Percentiles rank a stretch among this genome's conserved stretches.
These are phyloP conservation scores for Fomitiporia mediterranea DNA, from an alignment of 1,284 basidiomycete species.

Conservation along the genomic window DNA sequence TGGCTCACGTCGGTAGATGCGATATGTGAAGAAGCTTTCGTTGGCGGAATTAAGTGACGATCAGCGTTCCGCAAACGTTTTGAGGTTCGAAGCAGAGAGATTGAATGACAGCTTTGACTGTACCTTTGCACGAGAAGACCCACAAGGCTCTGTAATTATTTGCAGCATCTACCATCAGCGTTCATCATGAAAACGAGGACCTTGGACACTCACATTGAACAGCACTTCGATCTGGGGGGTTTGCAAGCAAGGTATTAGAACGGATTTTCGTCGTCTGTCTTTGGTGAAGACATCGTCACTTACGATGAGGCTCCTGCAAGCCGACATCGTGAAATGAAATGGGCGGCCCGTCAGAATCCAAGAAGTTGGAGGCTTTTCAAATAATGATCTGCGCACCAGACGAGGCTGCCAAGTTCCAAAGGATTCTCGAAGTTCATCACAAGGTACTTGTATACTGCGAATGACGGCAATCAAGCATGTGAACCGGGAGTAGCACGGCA, in stretches of 20 bases:
- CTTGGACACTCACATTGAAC: constrained; percentile 39
- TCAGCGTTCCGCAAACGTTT: neutral
- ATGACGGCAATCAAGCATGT: neutral
- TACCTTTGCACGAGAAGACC: constrained; percentile 51
- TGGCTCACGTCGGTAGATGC: constrained; percentile 49
- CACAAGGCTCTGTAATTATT: constrained; percentile 40
- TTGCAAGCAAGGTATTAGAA: constrained; percentile 19
- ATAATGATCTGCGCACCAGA: constrained; percentile 37
- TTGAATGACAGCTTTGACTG: constrained; percentile 9
- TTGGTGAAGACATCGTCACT: neutral
- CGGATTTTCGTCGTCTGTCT: neutral
- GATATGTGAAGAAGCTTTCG: constrained; percentile 43
- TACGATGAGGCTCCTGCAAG: constrained; percentile 1
- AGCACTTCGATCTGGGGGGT: constrained; percentile 48
- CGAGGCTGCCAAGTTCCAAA: constrained; percentile 32
- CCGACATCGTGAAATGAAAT: neutral
- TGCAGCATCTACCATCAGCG: constrained; percentile 6
- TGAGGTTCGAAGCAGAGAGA: constrained; percentile 1
- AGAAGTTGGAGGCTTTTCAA: neutral
- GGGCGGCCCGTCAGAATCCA: neutral
- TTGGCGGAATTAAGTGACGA: neutral
- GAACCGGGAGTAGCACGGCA: neutral
- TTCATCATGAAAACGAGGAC: neutral
- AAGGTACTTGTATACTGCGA: constrained; percentile 29
- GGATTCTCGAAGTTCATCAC: constrained; percentile 44